Percentiles rank a stretch among this genome's conserved stretches.
Conservation (phyloP, 352 stramenopile species). For the Labyrinthula sp. region DNA sequence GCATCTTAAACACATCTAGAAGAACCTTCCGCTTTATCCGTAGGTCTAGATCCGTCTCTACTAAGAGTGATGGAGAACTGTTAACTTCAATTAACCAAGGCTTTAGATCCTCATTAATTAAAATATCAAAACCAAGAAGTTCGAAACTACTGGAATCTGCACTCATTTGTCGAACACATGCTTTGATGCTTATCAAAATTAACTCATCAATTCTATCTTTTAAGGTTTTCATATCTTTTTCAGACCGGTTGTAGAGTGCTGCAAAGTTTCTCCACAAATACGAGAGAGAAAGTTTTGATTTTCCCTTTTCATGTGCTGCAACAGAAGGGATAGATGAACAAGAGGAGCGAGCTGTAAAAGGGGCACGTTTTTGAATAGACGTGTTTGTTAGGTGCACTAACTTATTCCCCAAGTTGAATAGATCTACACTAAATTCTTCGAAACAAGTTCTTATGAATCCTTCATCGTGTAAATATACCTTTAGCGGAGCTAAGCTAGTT, state of each 20-base stretch:
- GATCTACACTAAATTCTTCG: conserved; percentile 43
- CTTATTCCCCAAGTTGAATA: conserved; percentile 39
- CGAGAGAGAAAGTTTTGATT: conserved; percentile 18
- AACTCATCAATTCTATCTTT: conserved; percentile 10
- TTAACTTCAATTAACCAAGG: conserved; percentile 89
- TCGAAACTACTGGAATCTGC: conserved; percentile 58
- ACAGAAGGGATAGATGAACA: too few species aligned
- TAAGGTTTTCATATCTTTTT: conserved; percentile 10
- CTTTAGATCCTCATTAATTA: conserved; percentile 60
- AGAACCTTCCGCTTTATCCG: conserved; percentile 66
- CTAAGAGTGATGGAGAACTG: conserved; percentile 63
- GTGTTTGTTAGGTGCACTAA: conserved; percentile 42
- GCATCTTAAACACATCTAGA: conserved; percentile 47
- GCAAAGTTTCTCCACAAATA: conserved; percentile 7
- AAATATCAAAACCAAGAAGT: conserved; percentile 76
- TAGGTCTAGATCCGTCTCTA: conserved; percentile 57
- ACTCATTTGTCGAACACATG: conserved; percentile 14
- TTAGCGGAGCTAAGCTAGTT: conserved; percentile 67
- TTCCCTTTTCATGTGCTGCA: too few species aligned
- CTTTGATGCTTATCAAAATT: conserved; percentile 12
- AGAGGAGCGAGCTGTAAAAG: too few species aligned
- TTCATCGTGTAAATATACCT: conserved; percentile 74
- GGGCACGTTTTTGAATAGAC: conserved; percentile 38
- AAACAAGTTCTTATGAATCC: conserved; percentile 70
- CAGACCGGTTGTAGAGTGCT: not conserved